A percentile compares a stretch with the other conserved stretches of the same genome.
phyloP scores from a whole-genome alignment of 1,284 basidiomycete genomes.

The Marasmius sp. region DNA sequence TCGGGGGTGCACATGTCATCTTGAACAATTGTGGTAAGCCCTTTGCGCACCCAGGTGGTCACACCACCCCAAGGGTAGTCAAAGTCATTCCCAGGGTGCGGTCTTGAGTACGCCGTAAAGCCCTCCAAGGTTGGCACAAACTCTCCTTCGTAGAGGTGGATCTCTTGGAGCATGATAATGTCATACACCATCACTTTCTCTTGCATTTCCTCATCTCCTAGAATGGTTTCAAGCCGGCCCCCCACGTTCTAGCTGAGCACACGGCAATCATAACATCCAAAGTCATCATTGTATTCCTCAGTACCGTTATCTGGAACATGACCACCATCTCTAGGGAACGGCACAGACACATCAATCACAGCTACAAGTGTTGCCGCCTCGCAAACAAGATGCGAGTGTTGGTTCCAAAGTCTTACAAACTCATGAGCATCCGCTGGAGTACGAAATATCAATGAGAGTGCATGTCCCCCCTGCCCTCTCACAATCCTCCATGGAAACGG shows the following conservation, averaged over 20 bases:
- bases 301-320: too few species aligned
- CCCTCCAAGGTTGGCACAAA: background rate
- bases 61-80: background rate
- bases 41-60: background rate
- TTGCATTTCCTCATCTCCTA: background rate
- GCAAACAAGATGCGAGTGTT: too few species aligned
- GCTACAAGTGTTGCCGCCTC: too few species aligned
- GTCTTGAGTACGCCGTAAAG: background rate
- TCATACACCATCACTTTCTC: background rate
- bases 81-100: background rate
- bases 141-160: background rate
- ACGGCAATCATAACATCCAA: too few species aligned
- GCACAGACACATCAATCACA: too few species aligned
- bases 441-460: too few species aligned
- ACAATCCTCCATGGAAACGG: too few species aligned
- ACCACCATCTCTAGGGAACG: too few species aligned
- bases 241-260: background rate
- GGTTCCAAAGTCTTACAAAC: too few species aligned
- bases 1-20: background rate
- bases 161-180: background rate
- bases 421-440: too few species aligned
- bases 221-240: background rate
- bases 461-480: too few species aligned
- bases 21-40: background rate
- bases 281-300: too few species aligned